Evolutionary conservation across 2,329 filamentous ascomycete genomes (phyloP), one percentile per base, ranked within the genome.

Genomic region (Amylocarpus encephaloides): DNA sequence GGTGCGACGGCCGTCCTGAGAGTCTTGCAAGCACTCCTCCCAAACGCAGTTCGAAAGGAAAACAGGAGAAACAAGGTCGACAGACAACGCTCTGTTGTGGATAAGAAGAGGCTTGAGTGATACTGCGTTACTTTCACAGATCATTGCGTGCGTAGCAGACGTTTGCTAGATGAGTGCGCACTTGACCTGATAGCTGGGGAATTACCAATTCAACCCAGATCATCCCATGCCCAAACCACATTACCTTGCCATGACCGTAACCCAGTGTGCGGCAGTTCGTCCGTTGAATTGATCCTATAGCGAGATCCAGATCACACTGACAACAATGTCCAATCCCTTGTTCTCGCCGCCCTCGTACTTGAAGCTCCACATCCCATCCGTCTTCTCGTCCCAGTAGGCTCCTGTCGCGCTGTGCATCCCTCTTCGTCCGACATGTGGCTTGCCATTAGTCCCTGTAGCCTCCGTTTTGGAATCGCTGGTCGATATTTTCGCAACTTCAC

Each of bases 361-460:
- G 74, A 85, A 90, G 62, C 82, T 89, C 85, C 86, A 93, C 79
- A 91, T 91, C 60, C 88, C 88, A 65, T 93, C 87, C 70, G 85
- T 88, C 73, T 90, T 88, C 72, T 90, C 87, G 70, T 93, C 89
- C 88, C 88, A 93, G 76, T 86, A 93, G 32, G 87, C 88, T 43
- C 87, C 88, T 40, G 85, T 87, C 18, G 88, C 87, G 68, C 82
- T 86, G 74, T 93, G 88, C 88, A 93, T 93, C 58, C 93, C 93
- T 58, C 92, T 82, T 59, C 91, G 82, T 49, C 90, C 92, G 50
- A 86, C 85, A 66, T 85, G 80, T n/a, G 79, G 77, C 71, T 83
- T 83, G 58, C 78, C 80, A 54, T 81, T 77, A 26, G 80, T 84
- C 54, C 77, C 76, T 29, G 74, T 59, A 6, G 66, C 61, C 68